phyloP scores from a whole-genome alignment of 495 filamentous ascomycete genomes.

The Neurospora tetraspora region DNA sequence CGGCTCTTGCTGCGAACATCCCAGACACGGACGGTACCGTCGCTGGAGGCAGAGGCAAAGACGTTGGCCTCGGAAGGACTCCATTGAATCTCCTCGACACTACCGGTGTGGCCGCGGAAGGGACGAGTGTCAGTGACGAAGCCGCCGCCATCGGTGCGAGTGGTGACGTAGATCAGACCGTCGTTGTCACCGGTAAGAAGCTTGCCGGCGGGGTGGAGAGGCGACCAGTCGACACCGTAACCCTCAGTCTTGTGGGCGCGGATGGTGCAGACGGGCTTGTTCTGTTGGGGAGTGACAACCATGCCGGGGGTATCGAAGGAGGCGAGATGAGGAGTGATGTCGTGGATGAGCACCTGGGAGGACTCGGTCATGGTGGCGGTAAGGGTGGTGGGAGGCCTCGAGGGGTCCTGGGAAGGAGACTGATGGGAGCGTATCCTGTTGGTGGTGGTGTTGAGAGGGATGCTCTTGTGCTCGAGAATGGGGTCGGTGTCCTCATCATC shows the following conservation, averaged over 20 bases:
- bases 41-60: conserved; percentile 84
- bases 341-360: conserved; percentile 80
- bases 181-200: conserved; percentile 86
- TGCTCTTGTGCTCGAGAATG: conserved; percentile 84
- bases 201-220: conserved; percentile 60
- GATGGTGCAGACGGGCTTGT: conserved; percentile 76
- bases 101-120: conserved; percentile 72
- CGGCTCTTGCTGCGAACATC: conserved; percentile 83
- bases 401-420: conserved; percentile 55
- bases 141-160: conserved; percentile 72
- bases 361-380: conserved; percentile 90
- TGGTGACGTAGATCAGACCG: conserved; percentile 79
- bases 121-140: conserved; percentile 76
- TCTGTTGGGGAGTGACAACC: conserved; percentile 65
- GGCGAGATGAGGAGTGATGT: conserved; percentile 74
- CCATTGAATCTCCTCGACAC: conserved; percentile 94
- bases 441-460: conserved; percentile 73
- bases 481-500: conserved; percentile 78
- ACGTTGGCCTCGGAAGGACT: conserved; percentile 83
- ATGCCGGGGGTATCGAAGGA: conserved; percentile 86
- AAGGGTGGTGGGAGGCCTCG: conserved; percentile 62
- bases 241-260: conserved; percentile 88
- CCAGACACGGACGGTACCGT: conserved; percentile 92
- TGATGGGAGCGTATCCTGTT: conserved; percentile 87
- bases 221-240: conserved; percentile 92